Evolutionary conservation across 2,329 filamentous ascomycete genomes (phyloP), one percentile per base, ranked within the genome.

Genomic region (Calonectria henricotiae): DNA sequence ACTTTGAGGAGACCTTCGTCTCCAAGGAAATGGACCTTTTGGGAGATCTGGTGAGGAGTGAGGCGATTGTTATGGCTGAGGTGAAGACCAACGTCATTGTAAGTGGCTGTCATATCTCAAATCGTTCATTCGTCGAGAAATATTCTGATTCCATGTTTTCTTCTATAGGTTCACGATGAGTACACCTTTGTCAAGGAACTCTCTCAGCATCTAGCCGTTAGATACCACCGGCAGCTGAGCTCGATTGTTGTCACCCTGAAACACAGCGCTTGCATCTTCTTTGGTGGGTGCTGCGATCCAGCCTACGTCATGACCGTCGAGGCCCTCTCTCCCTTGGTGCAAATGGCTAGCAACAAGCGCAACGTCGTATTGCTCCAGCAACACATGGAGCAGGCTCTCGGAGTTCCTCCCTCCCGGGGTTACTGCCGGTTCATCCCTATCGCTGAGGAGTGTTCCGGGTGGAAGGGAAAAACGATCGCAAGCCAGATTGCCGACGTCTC

Each of bases 281-380:
- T 96, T 70, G 93, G 90, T 2, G 93, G 91, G 41, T 91, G 90
- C 5, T 92, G 94, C 73, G 92, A 95, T 62, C 92, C 94, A 4
- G 93, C 94, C 23, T 98, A 98, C 79, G 88, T 91, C 70, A 85
- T 97, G 77, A 92, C 90, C 39, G 89, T 98, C 69, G 91, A 89
- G 41, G 91, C 94, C 0, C 85, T 96, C 11, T 87, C 92, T 1
- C 86, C 86, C 12, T 88, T 94, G 73, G 84, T 96, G 2, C 91
- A 92, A 71, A 89, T 93, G 0, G 88, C 90, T 4, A 94, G 90
- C 63, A 98, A 98, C 83, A 93, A 93, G 80, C 90, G 94, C 72
- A 96, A 96, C 80, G 90, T 94, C 1, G 87, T 88, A n/a, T 83
- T 97, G 20, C 88, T 97, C 4, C 93, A 96, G 79, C 86, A 86